Base-by-base conservation (phyloP, 164 flowering plant genomes). In the Macadamia integrifolia region DNA sequence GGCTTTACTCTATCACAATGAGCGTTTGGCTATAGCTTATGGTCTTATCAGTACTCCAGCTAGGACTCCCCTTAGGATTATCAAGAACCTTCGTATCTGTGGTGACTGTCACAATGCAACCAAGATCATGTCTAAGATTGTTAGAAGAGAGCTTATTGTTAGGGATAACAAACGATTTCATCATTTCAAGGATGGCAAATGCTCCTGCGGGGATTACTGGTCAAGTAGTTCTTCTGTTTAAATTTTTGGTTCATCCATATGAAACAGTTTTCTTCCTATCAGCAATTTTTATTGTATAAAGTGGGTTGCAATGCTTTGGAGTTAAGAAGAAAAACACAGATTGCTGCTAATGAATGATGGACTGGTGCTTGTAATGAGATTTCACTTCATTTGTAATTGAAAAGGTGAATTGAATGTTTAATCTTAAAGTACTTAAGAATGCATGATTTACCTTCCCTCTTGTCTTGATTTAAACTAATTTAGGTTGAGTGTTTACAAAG, bases 121-220 rank as follows among this genome's bases (percentile, higher is more conserved):
- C 73, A 91, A 91, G 81, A 86, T 91, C 80, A 91, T 91, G 93
- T 84, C 97, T 5, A 85, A 72, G 77, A 88, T 89, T 68, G 95
- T 91, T 29, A 95, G 97, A 14, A 79, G 95, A 72, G 95, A 91
- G 75, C 75, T 91, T 66, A 91, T 91, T 81, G 95, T 91, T 5
- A 82, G 97, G 66, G 97, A 91, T 69, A 91, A 91, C 72, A 91
- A 91, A 60, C 68, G 96, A 69, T 90, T 90, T 69, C 97, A 90
- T 76, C 93, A 88, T 79, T 90, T 90, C 78, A 86, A 85, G 83
- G 91, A 89, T 79, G 94, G 94, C 2, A 84, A 87, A 61, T 91
- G 95, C 74, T 89, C 95, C 44, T 91, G 97, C 69, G 89, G 89
- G 6, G 97, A 91, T 72, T 91, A 89, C 72, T 91, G 97, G 97